A percentile compares a stretch with the other conserved stretches of the same genome.
Evolutionary conservation across 1,284 basidiomycete species (phyloP).

Genomic region (Lentinula novae-zelandiae): DNA sequence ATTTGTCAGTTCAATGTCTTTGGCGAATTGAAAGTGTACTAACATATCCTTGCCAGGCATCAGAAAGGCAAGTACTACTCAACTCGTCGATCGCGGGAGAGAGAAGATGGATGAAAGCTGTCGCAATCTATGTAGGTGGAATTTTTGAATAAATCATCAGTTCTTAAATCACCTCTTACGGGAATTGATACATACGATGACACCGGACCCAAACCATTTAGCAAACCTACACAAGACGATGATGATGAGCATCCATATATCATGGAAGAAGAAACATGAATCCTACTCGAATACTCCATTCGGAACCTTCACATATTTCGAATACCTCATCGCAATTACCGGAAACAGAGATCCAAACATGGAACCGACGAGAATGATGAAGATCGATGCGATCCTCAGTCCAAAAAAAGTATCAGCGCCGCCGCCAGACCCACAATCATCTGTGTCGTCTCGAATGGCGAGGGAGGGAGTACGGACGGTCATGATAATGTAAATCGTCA

Average conservation of each 20-base stretch:
- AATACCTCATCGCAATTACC: conserved; percentile 59
- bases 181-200: conserved; percentile 58
- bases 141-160: not conserved
- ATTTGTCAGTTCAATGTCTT: not conserved
- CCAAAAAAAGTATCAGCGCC: conserved; percentile 19
- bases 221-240: conserved; percentile 57
- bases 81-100: conserved; percentile 74
- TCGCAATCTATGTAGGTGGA: conserved; percentile 65
- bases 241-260: conserved; percentile 1
- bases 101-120: conserved; percentile 87
- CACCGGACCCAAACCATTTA: conserved; percentile 94
- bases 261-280: not conserved
- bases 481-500: not conserved
- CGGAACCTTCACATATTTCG: conserved; percentile 61
- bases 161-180: not conserved
- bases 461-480: not conserved
- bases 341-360: conserved; percentile 78
- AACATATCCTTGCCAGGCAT: conserved; percentile 75
- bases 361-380: conserved; percentile 79
- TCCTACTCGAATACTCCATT: conserved; percentile 69
- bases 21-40: conserved; percentile 24
- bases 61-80: conserved; percentile 63
- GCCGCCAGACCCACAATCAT: conserved; percentile 11
- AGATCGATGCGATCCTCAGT: conserved; percentile 81
- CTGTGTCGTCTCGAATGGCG: not conserved